These are phyloP conservation scores for Trifolium fragiferum DNA, from an alignment of 306 rosid genomes.

Conservation along the genomic window DNA sequence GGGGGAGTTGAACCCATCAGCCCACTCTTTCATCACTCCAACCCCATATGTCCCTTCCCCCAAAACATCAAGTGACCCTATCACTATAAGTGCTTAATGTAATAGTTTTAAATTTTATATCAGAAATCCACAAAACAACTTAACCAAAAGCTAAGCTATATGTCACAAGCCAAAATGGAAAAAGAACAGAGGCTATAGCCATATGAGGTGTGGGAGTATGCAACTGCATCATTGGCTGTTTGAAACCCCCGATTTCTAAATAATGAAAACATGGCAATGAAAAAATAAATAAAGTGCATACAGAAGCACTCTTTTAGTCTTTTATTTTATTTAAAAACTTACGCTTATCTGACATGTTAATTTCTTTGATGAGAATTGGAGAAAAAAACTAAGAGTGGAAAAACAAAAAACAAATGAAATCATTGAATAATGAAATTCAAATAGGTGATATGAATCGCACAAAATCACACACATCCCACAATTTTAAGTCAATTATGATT, in stretches of 20 bases:
- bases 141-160: background rate
- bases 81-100: background rate
- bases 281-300: background rate
- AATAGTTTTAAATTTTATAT: background rate
- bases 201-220: background rate
- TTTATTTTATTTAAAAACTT: background rate
- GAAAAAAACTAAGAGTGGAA: background rate
- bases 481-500: background rate
- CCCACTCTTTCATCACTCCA: background rate
- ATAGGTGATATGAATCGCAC: background rate
- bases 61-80: background rate
- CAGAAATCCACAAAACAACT: constrained; percentile 8
- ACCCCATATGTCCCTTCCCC: background rate
- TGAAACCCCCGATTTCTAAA: background rate
- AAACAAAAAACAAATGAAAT: background rate
- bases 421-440: background rate
- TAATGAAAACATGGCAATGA: constrained; percentile 5
- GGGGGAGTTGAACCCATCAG: background rate
- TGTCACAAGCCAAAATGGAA: constrained; percentile 1
- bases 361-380: background rate
- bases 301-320: background rate
- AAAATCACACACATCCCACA: background rate
- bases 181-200: background rate
- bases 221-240: background rate
- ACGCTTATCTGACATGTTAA: background rate